Conservation (phyloP, 345 rosid species). For the Brassica cretica region DNA sequence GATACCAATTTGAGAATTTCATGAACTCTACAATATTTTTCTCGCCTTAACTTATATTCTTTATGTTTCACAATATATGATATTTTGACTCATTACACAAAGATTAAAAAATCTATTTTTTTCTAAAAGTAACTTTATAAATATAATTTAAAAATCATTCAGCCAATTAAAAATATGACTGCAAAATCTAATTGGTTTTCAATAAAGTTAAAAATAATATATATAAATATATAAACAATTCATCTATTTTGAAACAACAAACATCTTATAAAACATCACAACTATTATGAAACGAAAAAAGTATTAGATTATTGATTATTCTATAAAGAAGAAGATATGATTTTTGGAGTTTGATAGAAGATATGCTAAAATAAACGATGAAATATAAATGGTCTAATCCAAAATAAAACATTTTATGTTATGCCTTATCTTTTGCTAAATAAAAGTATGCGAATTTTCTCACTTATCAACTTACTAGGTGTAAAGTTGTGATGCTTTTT, state of each 20-base stretch:
- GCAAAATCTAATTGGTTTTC: no score
- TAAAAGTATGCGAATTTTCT: background rate
- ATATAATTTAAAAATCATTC: no score
- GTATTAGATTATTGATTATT: background rate
- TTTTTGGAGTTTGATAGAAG: background rate
- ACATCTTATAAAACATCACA: no score
- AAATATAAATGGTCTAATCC: background rate
- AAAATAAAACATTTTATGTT: background rate
- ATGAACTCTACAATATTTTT: background rate
- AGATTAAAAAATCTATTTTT: no score
- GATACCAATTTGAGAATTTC: background rate
- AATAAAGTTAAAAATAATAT: no score
- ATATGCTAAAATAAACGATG: background rate
- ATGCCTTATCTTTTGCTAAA: background rate
- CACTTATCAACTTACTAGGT: background rate
- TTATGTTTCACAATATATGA: no score
- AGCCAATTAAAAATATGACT: no score
- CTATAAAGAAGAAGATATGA: background rate
- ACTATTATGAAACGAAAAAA: no score
- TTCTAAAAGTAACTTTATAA: no score
- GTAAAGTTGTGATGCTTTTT: constrained; percentile 11
- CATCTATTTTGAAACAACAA: no score
- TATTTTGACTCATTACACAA: no score
- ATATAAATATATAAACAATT: no score
- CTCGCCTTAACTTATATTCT: background rate